Evolutionary conservation across 768 basidiomycete genomes (phyloP), one percentile per base, ranked within the genome.

Genomic region (Mycena metata): DNA sequence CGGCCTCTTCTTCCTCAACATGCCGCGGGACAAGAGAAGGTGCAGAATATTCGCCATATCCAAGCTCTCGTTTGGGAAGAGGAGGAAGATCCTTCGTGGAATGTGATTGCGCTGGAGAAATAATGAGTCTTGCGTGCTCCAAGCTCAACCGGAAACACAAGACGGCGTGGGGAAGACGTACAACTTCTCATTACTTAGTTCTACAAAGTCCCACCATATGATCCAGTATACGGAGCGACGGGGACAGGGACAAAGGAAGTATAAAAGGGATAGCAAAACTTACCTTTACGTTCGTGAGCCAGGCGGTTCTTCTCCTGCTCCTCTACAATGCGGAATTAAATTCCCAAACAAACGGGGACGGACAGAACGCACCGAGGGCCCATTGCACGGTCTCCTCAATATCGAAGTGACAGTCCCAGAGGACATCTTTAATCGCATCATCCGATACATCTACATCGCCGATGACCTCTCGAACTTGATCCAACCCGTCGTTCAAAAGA

Each of bases 371-470:
- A 96, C 95, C 91, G 42, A 92, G 72, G 30, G 94, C 83, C 88
- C 90, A 94, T 36, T 88, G 81, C 12, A 97, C 80, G 19, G 93
- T 89, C 77, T 90, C 86, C 39, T 95, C 89, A 17, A 92, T 85
- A 75, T 97, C 90, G 73, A 97, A 98, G 78, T 93, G 93, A 74
- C 83, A 89, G 73, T 99, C 90, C 92, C 96, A 99, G 51, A 99
- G 82, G 0, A 87, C 84, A 69, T 95, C 92, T 75, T 86, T 88
- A 76, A 99, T 92, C 57, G 89, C 84, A 39, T 83, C 79, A 77
- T 97, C 94, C 47, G 91, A 84, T 50, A 97, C 74, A 17, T 85
- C 85, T 75, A 88, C 88, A 59, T 85, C 79, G 8, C 95, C 96
- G 33, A 99, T 80, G 19, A 93, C 77, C 24, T 83, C 79, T 57